Evolutionary conservation across 2,329 filamentous ascomycete genomes (phyloP).

Genomic region (Meredithiella fracta): DNA sequence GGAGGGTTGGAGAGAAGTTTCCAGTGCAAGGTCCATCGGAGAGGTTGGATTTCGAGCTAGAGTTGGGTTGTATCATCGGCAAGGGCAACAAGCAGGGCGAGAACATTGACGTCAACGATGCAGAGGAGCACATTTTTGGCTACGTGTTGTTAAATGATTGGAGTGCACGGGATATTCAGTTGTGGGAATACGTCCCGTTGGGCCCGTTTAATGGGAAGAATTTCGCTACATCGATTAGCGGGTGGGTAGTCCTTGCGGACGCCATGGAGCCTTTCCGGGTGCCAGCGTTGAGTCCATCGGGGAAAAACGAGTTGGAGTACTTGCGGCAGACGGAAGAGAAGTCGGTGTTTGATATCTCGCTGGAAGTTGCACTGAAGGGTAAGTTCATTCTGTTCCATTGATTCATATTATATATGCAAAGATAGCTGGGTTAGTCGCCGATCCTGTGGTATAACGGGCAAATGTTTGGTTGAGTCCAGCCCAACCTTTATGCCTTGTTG

Average conservation of each 20-base stretch:
- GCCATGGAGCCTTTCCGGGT: conserved; percentile 24
- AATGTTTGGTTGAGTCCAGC: not conserved
- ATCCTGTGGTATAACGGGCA: too few relatives aligned
- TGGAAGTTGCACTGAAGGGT: conserved; percentile 15
- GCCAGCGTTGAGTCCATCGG: conserved; percentile 12
- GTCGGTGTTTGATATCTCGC: conserved; percentile 14
- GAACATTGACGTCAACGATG: conserved; percentile 43
- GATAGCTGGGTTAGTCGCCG: too few relatives aligned
- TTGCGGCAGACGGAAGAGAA: conserved; percentile 9
- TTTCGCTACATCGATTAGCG: conserved; percentile 37
- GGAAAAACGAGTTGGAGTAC: conserved; percentile 16
- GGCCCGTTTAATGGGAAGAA: conserved; percentile 43
- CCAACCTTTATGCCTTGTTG: not conserved
- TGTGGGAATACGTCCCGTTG: conserved; percentile 37
- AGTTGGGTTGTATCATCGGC: conserved; percentile 53
- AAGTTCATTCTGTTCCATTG: conserved; percentile 5
- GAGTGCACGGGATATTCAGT: conserved; percentile 40
- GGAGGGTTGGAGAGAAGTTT: conserved; percentile 19
- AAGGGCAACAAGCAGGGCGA: conserved; percentile 42
- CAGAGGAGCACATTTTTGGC: conserved; percentile 53
- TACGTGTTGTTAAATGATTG: conserved; percentile 45
- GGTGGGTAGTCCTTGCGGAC: conserved; percentile 40
- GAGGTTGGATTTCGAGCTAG: conserved; percentile 51
- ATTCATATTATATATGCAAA: not conserved
- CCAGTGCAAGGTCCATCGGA: conserved; percentile 7